A percentile compares a stretch with the other conserved stretches of the same genome.
Evolutionary conservation across 805 yeast species (phyloP).

Genomic region (Suhomyces sp.): DNA sequence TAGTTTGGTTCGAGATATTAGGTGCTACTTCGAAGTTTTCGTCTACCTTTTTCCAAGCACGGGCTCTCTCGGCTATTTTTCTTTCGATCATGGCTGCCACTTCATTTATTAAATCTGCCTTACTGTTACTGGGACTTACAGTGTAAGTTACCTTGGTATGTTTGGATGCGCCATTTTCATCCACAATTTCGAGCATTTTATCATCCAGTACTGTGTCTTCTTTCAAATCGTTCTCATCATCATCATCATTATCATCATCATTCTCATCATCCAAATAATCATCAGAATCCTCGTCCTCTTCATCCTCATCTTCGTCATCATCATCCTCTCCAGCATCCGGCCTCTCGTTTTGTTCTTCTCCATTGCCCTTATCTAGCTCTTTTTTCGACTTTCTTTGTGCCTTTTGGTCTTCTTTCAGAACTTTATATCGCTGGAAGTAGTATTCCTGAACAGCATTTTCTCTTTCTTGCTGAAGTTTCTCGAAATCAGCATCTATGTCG

Average conservation of each 20-base stretch:
- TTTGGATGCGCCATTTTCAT: conserved; percentile 1
- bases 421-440: background rate
- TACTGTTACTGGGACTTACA: conserved; percentile 17
- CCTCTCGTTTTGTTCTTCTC: conserved; percentile 2
- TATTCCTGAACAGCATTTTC: background rate
- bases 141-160: background rate
- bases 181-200: conserved; percentile 5
- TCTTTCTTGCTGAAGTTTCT: background rate
- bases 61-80: conserved; percentile 9
- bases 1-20: conserved; percentile 1
- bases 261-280: conserved; percentile 8
- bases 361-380: background rate
- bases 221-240: conserved; percentile 6
- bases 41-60: background rate
- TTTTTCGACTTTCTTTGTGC: background rate
- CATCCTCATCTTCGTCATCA: conserved; percentile 10
- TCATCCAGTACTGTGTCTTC: conserved; percentile 9
- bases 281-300: conserved; percentile 7
- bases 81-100: conserved; percentile 16
- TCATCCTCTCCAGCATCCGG: conserved; percentile 5
- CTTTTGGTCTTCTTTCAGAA: background rate
- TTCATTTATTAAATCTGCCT: conserved; percentile 21
- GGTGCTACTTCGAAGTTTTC: conserved; percentile 4
- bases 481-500: conserved; percentile 11
- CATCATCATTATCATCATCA: background rate